Evolutionary conservation across 768 basidiomycete genomes (phyloP).

Genomic region (Tylopilus sp.): DNA sequence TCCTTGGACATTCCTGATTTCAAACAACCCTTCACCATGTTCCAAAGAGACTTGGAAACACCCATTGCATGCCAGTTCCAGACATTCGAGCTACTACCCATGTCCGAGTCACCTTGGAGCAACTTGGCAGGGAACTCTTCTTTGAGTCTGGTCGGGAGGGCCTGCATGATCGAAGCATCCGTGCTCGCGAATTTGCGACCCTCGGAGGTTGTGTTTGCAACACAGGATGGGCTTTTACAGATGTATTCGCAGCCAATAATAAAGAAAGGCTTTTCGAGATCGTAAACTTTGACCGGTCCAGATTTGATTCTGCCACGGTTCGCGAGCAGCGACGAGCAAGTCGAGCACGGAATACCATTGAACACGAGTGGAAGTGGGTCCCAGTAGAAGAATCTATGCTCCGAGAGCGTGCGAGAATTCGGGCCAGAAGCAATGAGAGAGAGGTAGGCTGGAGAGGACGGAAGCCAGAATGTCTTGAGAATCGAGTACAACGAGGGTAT

Average conservation of each 20-base stretch:
- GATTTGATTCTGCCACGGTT: conserved; percentile 72
- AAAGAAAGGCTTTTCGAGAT: conserved; percentile 77
- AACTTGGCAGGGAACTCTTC: conserved; percentile 74
- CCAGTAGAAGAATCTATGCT: conserved; percentile 84
- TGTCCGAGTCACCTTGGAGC: conserved; percentile 53
- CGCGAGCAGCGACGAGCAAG: conserved; percentile 53
- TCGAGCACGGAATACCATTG: conserved; percentile 75
- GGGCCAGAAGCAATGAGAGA: conserved; percentile 69
- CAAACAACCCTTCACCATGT: conserved; percentile 61
- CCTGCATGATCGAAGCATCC: conserved; percentile 65
- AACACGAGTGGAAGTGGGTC: conserved; percentile 80
- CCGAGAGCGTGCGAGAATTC: conserved; percentile 63
- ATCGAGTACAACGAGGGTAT: conserved; percentile 74
- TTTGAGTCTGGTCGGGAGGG: conserved; percentile 61
- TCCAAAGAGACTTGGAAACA: conserved; percentile 69
- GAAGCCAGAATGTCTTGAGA: conserved; percentile 82
- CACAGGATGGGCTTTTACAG: conserved; percentile 53
- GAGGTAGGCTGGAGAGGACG: conserved; percentile 74
- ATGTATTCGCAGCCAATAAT: conserved; percentile 82
- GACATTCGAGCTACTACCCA: conserved; percentile 53
- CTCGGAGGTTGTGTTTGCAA: conserved; percentile 40
- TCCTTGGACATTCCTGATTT: conserved; percentile 59
- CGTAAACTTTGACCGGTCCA: conserved; percentile 76
- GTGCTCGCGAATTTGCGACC: conserved; percentile 70
- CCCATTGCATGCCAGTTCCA: conserved; percentile 82